These are phyloP conservation scores for Talaromyces sp. DNA, from an alignment of 2,329 filamentous ascomycete species.

Conservation along the genomic window DNA sequence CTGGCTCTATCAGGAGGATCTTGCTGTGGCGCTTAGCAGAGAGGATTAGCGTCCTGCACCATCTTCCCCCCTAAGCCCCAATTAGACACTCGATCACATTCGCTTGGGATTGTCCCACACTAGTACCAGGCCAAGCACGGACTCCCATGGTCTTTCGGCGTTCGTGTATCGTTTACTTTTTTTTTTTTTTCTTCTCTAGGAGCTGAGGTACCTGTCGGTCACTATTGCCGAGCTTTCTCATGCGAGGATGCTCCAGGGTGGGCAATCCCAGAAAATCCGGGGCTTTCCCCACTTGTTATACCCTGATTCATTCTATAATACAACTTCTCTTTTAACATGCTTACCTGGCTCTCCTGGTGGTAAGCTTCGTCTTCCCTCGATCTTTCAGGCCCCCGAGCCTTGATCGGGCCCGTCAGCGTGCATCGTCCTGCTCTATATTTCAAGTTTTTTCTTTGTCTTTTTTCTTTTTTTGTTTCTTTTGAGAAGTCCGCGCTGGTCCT, in stretches of 20 bases:
- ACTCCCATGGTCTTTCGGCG: constrained; percentile 2
- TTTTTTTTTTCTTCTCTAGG: neutral
- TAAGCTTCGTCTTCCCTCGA: too few species aligned
- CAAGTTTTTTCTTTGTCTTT: neutral
- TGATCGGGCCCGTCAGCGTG: too few species aligned
- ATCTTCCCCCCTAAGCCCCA: neutral
- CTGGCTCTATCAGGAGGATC: neutral
- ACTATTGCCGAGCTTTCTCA: neutral
- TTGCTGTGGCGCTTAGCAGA: constrained; percentile 3
- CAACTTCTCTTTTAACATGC: too few species aligned
- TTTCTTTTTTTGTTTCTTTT: neutral
- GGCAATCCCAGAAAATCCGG: constrained; percentile 1
- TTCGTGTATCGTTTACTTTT: constrained; percentile 2
- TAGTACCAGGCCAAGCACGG: constrained; percentile 1
- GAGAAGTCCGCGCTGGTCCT: constrained; percentile 1
- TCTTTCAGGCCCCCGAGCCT: too few species aligned
- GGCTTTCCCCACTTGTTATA: neutral
- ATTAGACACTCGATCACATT: neutral
- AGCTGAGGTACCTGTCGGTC: neutral
- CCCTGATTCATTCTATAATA: neutral
- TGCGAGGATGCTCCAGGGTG: too few species aligned
- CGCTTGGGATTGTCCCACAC: constrained; percentile 2
- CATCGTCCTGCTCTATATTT: too few species aligned
- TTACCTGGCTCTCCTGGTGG: too few species aligned
- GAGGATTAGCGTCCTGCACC: constrained; percentile 4